Base-by-base conservation (phyloP, 805 yeast genomes). In the Starmera caribaea region DNA sequence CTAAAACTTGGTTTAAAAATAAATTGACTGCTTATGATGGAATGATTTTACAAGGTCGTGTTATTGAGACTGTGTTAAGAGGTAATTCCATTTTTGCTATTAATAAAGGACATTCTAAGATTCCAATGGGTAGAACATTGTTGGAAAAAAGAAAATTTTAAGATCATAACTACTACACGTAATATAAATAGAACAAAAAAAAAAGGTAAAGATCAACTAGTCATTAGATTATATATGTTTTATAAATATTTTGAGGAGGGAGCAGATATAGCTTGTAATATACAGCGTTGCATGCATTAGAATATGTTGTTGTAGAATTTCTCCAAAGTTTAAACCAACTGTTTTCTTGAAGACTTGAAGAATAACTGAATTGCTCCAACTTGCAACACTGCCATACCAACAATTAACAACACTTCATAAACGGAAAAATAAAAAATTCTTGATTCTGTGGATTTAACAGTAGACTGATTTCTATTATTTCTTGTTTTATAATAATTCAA, bases 21-120 rank as follows among this genome's bases (percentile, higher is more conserved):
- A 89, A 88, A 59, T 61, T 90, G 40, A 84, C 96, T 2, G 95
- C 96, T 0, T 90, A 86, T 56, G 70, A 85, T 51, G 95, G 95
- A 5, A 66, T 66, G 63, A 58, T 66, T 38, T 65, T 87, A 44
- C 62, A 59, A 32, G 97, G 97, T 17, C 69, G 78, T 43, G 94
- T 89, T 8, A 64, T 79, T 37, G 89, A 82, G 58, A 87, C 97
- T 0, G 65, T 84, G 36, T 68, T 90, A 13, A 69, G 96, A 47
- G 97, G 97, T 3, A 64, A 70, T 33, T 65, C 78, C 0, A 81
- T 84, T 13, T 90, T 72, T 58, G 74, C 74, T 5, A 68, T 68
- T 5, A 50, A 50, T 24, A 50, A 51, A 33, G 89, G 89, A 4
- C 76, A 71, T 41, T 68, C 78, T 1, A 64, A 66, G 17, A 54